Evolutionary conservation across 2,329 filamentous ascomycete species (phyloP), one percentile per base, ranked within the genome.

Genomic region (Iodosphaeria phyllophila): DNA sequence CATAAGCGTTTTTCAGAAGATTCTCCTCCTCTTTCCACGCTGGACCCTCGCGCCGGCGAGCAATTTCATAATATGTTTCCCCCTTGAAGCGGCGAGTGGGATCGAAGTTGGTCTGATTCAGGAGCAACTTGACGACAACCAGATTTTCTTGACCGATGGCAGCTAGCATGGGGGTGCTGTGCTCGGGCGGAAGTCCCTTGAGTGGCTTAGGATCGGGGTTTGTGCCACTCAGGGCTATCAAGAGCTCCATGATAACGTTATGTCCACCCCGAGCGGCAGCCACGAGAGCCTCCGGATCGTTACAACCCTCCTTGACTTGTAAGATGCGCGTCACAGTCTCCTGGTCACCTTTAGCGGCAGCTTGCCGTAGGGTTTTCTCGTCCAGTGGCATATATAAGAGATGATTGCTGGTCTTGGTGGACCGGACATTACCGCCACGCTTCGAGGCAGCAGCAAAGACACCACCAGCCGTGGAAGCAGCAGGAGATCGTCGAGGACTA

Each of bases 181-280:
- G 74, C 29, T 89, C 83, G 20, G 62, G 51, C 15, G 60, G 57
- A 30, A 66, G 56, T 16, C 62, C 60, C 6, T 56, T 40, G 23
- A 83, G 49, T 8, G 78, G 67, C 5, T 64, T 57, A 16, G 82
- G 82, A 37, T 89, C 79, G 0, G 65, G 59, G 26, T 68, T 65
- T 8, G 64, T 64, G 24, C 62, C 57, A 3, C 74, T 75, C 34
- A 82, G 54, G 6, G 74, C 74, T 20, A 82, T 49, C 24, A 83
- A 50, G 15, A 92, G 64, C 41, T 84, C 79, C 32, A 92, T 69
- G 13, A 92, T 77, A 29, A 86, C 69, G 37, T 84, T 74, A 41
- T 98, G 86, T 2, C 89, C 89, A 29, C 84, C 89, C 48, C 82
- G 75, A 16, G 89, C 84, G 13, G 89, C 89, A 28, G 80, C 82